Percentiles rank a stretch among this genome's conserved stretches.
Conservation (phyloP, 2,329 filamentous ascomycete species). For the Aspergillus novofumigatus region DNA sequence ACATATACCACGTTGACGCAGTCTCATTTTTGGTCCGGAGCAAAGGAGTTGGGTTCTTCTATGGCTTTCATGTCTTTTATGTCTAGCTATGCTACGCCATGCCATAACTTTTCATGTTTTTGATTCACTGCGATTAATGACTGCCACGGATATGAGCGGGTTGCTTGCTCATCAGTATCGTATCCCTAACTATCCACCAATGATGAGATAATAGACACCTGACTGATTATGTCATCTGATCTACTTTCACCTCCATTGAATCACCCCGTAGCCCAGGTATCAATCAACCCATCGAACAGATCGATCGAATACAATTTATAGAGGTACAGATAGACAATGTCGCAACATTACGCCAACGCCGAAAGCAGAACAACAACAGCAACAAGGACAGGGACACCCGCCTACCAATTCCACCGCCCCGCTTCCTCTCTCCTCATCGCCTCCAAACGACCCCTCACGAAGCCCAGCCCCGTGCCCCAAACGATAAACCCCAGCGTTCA, state of each 20-base stretch:
- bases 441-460: slow-evolving; percentile 22
- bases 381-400: not conserved
- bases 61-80: not conserved
- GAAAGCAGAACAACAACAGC: not conserved
- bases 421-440: slow-evolving; percentile 20
- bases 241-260: not conserved
- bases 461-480: slow-evolving; percentile 7
- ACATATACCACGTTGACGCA: slow-evolving; percentile 14
- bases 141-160: not conserved
- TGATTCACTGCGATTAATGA: not conserved
- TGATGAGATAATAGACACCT: not conserved
- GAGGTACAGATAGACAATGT: not conserved
- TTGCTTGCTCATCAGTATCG: not conserved
- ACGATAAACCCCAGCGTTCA: slow-evolving; percentile 19
- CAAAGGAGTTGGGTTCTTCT: slow-evolving; percentile 5
- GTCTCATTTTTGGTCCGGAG: not conserved
- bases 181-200: not conserved
- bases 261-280: not conserved
- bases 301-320: not conserved
- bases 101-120: not conserved
- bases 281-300: not conserved
- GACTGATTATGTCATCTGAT: not conserved
- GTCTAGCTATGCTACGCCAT: not conserved
- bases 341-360: not conserved
- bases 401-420: slow-evolving; percentile 6